Conservation (phyloP, 768 basidiomycete species). For the Boletus tylopilopsis region DNA sequence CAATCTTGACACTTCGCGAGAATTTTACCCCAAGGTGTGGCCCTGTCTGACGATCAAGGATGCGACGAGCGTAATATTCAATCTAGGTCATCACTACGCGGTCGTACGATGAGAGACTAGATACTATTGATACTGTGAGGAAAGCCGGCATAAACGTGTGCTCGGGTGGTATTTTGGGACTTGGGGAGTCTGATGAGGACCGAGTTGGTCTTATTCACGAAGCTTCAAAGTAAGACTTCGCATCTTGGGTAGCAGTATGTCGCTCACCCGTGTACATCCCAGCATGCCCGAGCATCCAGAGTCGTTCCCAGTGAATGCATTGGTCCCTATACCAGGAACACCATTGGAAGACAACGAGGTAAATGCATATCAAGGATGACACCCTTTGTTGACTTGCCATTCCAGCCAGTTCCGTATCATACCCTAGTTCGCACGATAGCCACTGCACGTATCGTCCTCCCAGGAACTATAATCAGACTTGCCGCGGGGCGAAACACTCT, state of each 20-base stretch:
- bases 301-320: slow-evolving; percentile 96
- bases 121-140: slow-evolving; percentile 86
- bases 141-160: slow-evolving; percentile 97
- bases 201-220: slow-evolving; percentile 93
- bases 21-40: slow-evolving; percentile 87
- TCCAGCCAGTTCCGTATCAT: slow-evolving; percentile 75
- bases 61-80: background rate
- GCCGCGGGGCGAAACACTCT: slow-evolving; percentile 92
- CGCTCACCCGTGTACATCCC: slow-evolving; percentile 6
- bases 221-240: slow-evolving; percentile 69
- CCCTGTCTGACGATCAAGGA: background rate
- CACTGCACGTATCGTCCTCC: slow-evolving; percentile 89
- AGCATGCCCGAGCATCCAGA: slow-evolving; percentile 98
- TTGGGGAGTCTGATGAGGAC: slow-evolving; percentile 88
- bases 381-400: slow-evolving; percentile 10
- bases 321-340: slow-evolving; percentile 94
- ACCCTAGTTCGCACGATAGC: slow-evolving; percentile 91
- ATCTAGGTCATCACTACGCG: slow-evolving; percentile 90
- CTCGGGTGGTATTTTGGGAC: slow-evolving; percentile 92
- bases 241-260: background rate
- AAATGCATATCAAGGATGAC: slow-evolving; percentile 12
- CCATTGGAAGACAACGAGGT: slow-evolving; percentile 91
- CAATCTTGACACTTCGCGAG: slow-evolving; percentile 96
- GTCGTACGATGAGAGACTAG: slow-evolving; percentile 89
- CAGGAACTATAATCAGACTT: slow-evolving; percentile 89